These are phyloP conservation scores for Mucor velutinosus DNA, from an alignment of 371 early-diverging fungal species.

Conservation along the genomic window DNA sequence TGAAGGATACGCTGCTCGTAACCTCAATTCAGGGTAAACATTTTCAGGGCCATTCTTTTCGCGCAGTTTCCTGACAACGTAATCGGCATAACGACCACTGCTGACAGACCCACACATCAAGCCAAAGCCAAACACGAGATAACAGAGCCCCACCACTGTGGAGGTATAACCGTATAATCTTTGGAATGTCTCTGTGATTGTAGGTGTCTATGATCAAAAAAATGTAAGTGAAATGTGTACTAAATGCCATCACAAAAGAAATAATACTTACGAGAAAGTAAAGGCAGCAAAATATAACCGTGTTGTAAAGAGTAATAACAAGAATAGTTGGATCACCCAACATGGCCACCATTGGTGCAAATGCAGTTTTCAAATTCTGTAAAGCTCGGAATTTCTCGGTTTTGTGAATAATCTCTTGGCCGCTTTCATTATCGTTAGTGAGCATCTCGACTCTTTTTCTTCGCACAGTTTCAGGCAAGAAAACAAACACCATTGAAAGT, in stretches of 20 bases:
- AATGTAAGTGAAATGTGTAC: background rate
- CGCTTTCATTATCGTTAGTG: background rate
- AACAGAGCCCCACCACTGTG: conserved; percentile 45
- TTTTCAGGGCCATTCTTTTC: conserved; percentile 6
- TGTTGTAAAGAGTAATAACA: conserved; percentile 29
- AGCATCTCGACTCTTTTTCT: background rate
- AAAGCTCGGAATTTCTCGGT: conserved; percentile 10
- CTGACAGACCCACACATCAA: conserved; percentile 47
- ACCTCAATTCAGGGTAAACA: conserved; percentile 43
- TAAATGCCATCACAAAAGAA: background rate
- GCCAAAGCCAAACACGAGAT: conserved; percentile 52
- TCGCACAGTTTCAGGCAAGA: conserved; percentile 37
- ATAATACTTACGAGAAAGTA: conserved; percentile 25
- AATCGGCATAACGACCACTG: conserved; percentile 53
- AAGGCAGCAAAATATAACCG: conserved; percentile 31
- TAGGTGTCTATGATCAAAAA: conserved; percentile 33
- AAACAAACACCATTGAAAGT: conserved; percentile 16
- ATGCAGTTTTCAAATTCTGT: background rate
- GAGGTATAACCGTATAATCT: conserved; percentile 33
- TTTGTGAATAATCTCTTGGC: background rate
- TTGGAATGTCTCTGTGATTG: conserved; percentile 43
- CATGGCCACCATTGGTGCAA: conserved; percentile 29
- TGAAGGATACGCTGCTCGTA: conserved; percentile 46
- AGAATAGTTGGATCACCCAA: conserved; percentile 28
- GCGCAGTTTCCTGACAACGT: conserved; percentile 32